Base-by-base conservation (phyloP, 225 moss, liverwort and hornwort species). In the Polytrichum formosum region DNA sequence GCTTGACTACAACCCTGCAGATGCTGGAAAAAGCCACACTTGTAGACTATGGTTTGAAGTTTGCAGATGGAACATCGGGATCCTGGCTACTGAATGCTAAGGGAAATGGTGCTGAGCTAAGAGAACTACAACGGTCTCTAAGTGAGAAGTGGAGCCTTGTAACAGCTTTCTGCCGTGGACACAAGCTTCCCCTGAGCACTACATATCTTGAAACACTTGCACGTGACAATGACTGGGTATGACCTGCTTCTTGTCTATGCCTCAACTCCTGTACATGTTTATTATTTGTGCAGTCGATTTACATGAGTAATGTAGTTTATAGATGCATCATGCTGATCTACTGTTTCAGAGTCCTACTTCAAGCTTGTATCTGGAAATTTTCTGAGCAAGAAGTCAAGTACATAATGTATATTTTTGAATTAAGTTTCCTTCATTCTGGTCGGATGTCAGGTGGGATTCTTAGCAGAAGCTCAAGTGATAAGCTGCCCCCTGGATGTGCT, bases 61-160 rank as follows among this genome's bases (percentile, higher is more conserved):
- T 72, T 63, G 65, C 68, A 53, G 85, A 82, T 21, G 73, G 71
- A 67, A 84, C 79, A 68, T 72, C 90, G 26, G 88, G 85, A 62
- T 71, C 79, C 55, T 91, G 91, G 91, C 70, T 84, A 53, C 64
- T 66, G 29, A 87, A 74, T 67, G 87, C 85, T 67, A 76, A 76
- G 69, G 92, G 90, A 67, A 84, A 86, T 74, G 84, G 88, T 7
- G 76, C 79, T 77, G 84, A 82, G 61, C 67, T 88, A 19, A 79
- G 91, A 76, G 84, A 82, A 22, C 74, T 83, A 77, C 91, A 91
- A 65, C 76, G 87, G 56, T 80, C 81, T 22, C 75, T 80, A 25
- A 92, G 90, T 73, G 92, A 90, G 80, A 78, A 75, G 6, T 92
- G 92, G 92, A 87, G 85, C 80, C 87, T 90, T 77, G 88, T 92